Evolutionary conservation across 2,329 filamentous ascomycete genomes (phyloP).

Genomic region (Lojkania enalia): DNA sequence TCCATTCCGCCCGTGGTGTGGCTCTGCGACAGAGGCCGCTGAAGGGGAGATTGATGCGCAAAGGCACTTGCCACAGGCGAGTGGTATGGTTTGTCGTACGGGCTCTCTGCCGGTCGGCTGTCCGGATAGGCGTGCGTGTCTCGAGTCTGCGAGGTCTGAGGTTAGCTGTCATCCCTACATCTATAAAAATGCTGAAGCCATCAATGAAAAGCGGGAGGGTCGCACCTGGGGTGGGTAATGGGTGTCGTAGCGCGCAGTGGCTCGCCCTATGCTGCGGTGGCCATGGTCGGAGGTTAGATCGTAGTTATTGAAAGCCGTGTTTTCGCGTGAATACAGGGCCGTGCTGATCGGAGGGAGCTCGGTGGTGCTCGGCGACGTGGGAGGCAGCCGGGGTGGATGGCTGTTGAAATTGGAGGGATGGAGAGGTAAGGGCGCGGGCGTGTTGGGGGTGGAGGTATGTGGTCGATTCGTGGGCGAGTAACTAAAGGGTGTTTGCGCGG

Average conservation of each 20-base stretch:
- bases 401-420: conserved; percentile 28
- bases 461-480: conserved; percentile 36
- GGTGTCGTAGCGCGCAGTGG: conserved; percentile 37
- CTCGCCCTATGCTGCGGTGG: conserved; percentile 34
- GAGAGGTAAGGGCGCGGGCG: conserved; percentile 34
- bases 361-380: conserved; percentile 41
- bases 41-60: conserved; percentile 41
- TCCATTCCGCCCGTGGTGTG: conserved; percentile 38
- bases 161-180: conserved; percentile 28
- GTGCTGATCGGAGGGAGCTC: conserved; percentile 47
- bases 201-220: conserved; percentile 6
- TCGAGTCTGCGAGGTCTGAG: conserved; percentile 27
- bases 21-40: conserved; percentile 43
- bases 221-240: conserved; percentile 41
- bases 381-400: conserved; percentile 31
- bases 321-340: conserved; percentile 46
- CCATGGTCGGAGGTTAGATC: conserved; percentile 54
- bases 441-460: conserved; percentile 37
- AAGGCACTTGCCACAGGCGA: conserved; percentile 40
- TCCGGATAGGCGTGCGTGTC: conserved; percentile 42
- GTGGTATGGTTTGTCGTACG: conserved; percentile 45
- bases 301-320: conserved; percentile 52
- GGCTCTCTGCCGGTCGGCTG: conserved; percentile 35
- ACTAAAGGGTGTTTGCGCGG: conserved; percentile 39
- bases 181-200: conserved; percentile 3